Conservation (phyloP, 345 rosid genomes). For the Acer campestre region DNA sequence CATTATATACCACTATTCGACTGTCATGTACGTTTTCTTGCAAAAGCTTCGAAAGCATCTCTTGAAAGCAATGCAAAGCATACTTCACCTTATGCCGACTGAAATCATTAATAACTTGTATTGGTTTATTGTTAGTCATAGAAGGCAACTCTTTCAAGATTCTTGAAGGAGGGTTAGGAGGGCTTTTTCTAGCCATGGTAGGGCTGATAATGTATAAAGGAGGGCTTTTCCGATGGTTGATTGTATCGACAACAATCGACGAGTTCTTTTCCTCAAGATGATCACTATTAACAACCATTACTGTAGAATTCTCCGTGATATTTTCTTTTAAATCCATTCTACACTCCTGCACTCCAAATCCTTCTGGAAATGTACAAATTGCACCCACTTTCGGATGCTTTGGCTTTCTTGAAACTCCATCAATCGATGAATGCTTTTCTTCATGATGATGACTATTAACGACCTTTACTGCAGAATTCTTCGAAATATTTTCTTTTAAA, state of each 20-base stretch:
- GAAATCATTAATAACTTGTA: not conserved
- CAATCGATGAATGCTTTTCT: no score
- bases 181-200: not conserved
- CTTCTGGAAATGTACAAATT: not conserved
- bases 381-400: not conserved
- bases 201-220: not conserved
- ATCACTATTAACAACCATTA: no score
- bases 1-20: no score
- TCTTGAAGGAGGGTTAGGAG: not conserved
- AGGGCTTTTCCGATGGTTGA: not conserved
- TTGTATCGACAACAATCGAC: no score
- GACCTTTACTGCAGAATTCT: not conserved
- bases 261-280: not conserved
- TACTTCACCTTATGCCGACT: not conserved
- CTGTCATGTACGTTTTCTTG: not conserved
- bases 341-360: not conserved
- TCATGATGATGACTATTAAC: no score
- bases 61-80: not conserved
- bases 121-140: not conserved
- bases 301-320: not conserved
- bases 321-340: not conserved
- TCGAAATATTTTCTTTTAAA: not conserved
- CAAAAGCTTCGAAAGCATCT: not conserved
- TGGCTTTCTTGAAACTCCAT: not conserved
- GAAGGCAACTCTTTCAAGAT: not conserved